Evolutionary conservation across 2,329 filamentous ascomycete species (phyloP).

Genomic region (Lachnellula hyalina): DNA sequence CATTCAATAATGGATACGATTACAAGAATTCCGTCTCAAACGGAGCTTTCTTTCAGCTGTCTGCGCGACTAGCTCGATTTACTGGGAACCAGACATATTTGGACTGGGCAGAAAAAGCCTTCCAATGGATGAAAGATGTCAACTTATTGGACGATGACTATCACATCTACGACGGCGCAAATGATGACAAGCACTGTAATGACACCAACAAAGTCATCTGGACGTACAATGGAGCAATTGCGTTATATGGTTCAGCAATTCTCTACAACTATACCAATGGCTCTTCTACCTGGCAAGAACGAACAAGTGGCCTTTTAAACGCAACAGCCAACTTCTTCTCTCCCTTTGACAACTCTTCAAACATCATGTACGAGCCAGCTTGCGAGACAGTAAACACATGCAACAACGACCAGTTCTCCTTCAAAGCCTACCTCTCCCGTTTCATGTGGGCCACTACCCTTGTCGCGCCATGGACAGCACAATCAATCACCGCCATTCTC

Average conservation of each 20-base stretch:
- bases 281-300: conserved; percentile 47
- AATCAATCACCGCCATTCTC: conserved; percentile 44
- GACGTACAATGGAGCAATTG: conserved; percentile 61
- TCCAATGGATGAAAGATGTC: conserved; percentile 55
- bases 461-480: conserved; percentile 49
- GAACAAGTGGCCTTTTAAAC: conserved; percentile 47
- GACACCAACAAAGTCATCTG: conserved; percentile 51
- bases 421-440: conserved; percentile 63
- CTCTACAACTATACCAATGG: conserved; percentile 55
- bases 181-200: conserved; percentile 46
- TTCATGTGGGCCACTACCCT: conserved; percentile 56
- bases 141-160: conserved; percentile 52
- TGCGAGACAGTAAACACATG: conserved; percentile 56
- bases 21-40: conserved; percentile 84
- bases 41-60: conserved; percentile 77
- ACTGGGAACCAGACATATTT: conserved; percentile 61
- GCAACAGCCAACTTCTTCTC: conserved; percentile 50
- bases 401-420: conserved; percentile 59
- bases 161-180: conserved; percentile 59
- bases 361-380: conserved; percentile 61
- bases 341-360: conserved; percentile 45
- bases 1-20: conserved; percentile 68
- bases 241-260: conserved; percentile 58
- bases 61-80: conserved; percentile 66
- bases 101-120: conserved; percentile 63